Evolutionary conservation across 2,329 filamentous ascomycete genomes (phyloP).

Genomic region (Metarhizium album): DNA sequence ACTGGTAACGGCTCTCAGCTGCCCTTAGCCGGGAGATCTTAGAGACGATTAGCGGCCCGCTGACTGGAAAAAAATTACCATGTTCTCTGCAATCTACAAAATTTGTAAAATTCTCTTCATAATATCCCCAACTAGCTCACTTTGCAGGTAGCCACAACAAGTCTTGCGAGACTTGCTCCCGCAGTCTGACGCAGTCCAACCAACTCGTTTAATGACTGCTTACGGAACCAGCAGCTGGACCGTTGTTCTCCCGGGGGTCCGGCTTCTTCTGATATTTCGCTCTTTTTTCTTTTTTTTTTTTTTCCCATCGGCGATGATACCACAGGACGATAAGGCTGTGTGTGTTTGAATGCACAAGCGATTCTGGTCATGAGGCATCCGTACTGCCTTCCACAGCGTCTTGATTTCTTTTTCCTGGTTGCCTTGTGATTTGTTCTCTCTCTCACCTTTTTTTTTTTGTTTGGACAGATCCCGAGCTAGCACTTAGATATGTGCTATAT

Average conservation of each 20-base stretch:
- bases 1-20: constrained; percentile 27
- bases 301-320: constrained; percentile 16
- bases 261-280: constrained; percentile 8
- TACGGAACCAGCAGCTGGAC: background rate
- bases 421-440: background rate
- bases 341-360: constrained; percentile 2
- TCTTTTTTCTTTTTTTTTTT: constrained; percentile 9
- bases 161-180: background rate
- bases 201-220: constrained; percentile 1
- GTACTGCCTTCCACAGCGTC: constrained; percentile 6
- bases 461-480: constrained; percentile 8
- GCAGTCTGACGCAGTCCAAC: background rate
- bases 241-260: background rate
- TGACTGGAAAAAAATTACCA: background rate
- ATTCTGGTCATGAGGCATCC: constrained; percentile 8
- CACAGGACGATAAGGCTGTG: constrained; percentile 11
- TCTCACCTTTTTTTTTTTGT: constrained; percentile 8
- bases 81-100: background rate
- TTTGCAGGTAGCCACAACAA: background rate
- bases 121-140: background rate
- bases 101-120: background rate
- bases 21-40: constrained; percentile 13
- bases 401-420: constrained; percentile 10
- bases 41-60: constrained; percentile 7
- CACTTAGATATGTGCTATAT: constrained; percentile 7